Percentiles rank a stretch among this genome's conserved stretches.
Conservation (phyloP, 208 protist genomes). For the Leishmania major region DNA sequence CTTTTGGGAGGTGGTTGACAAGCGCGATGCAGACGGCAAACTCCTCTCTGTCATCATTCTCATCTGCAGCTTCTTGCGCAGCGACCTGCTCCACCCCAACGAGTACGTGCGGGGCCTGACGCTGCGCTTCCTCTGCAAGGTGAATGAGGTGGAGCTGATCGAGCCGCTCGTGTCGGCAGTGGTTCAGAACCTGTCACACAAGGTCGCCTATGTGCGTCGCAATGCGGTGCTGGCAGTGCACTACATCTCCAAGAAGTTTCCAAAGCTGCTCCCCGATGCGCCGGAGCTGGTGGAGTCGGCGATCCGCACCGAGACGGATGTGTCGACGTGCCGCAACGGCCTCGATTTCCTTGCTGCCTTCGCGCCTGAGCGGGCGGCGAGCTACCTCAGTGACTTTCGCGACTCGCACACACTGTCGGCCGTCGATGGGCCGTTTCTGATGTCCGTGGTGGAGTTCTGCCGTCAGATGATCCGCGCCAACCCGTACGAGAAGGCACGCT, state of each 20-base stretch:
- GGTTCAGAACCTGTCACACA: constrained; percentile 93
- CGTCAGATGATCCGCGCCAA: constrained; percentile 81
- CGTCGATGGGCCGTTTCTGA: constrained; percentile 93
- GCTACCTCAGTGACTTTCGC: constrained; percentile 91
- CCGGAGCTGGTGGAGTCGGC: constrained; percentile 96
- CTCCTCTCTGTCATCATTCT: constrained; percentile 98
- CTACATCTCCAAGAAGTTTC: constrained; percentile 93
- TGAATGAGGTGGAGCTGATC: constrained; percentile 96
- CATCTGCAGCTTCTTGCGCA: constrained; percentile 96
- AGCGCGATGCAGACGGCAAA: constrained; percentile 95
- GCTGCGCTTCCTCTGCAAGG: constrained; percentile 97
- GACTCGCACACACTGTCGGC: constrained; percentile 73
- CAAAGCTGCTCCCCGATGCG: constrained; percentile 97
- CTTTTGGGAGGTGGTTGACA: constrained; percentile 98
- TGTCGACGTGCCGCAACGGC: constrained; percentile 95
- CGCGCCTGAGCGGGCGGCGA: constrained; percentile 93
- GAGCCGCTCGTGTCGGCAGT: constrained; percentile 97
- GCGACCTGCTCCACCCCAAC: constrained; percentile 98
- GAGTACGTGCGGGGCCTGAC: constrained; percentile 98
- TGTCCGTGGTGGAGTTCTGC: constrained; percentile 89
- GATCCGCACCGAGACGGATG: constrained; percentile 89
- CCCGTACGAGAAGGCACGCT: constrained; percentile 91
- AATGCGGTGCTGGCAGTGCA: constrained; percentile 98
- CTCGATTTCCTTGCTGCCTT: constrained; percentile 98
- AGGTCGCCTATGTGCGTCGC: constrained; percentile 96